Evolutionary conservation across 83 land plant genomes (phyloP), one percentile per base, ranked within the genome.

Genomic region (Larix sibirica): DNA sequence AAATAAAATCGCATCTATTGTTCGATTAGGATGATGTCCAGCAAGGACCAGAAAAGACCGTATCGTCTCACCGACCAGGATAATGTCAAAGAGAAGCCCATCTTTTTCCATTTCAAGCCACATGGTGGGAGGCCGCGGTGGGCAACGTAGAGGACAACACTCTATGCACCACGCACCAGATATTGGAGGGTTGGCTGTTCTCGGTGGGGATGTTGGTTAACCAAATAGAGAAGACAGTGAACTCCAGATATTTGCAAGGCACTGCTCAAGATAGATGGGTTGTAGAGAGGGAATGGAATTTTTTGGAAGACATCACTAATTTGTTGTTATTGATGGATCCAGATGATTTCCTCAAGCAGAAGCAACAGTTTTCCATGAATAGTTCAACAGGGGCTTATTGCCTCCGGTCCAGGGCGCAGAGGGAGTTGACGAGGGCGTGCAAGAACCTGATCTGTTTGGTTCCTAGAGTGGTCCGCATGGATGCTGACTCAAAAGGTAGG

Each of bases 401-500:
- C 80, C 85, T 94, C 79, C 64, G 95, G 12, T 94, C 96, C 14
- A 67, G 65, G 2, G 89, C 81, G 65, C 75, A 90, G 80, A 67
- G 86, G 1, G 83, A 83, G 14, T 83, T 89, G 26, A 90, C 92
- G 58, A 68, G 71, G 77, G 61, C 56, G 56, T 89, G 88, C 42
- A 94, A 89, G 82, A 93, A 94, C 17, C 86, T 94, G 73, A 85
- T 81, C 80, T 90, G 86, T 78, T 88, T 80, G 80, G 94, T 94
- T 13, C 96, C 96, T 7, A 60, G 59, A 78, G 85, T 92, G 2
- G 65, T 94, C 26, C 93, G 88, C 4, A 95, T 88, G 74, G 96
- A 92, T 81, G 96, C 86, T 26, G 95, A 94, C 38, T 95, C 96
- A 0, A 89, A 67, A 38, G 96, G 96, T 0, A 95, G 95, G 42